A percentile compares a stretch with the other conserved stretches of the same genome.
phyloP scores from a whole-genome alignment of 352 stramenopile species.

The Phytophthora aleatoria region DNA sequence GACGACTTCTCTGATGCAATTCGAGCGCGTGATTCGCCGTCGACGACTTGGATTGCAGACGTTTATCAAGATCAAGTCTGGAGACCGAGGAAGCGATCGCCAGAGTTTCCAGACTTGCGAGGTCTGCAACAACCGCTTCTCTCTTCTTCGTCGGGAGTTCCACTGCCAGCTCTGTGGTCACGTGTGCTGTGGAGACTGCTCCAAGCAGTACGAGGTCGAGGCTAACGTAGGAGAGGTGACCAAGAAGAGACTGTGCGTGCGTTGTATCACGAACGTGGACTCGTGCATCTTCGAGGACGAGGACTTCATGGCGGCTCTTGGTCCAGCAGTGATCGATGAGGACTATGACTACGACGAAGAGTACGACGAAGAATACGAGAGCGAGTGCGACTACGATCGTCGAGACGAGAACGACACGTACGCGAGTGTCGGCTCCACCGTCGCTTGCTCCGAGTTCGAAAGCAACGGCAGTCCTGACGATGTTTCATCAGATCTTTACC shows the following conservation, averaged over 20 bases:
- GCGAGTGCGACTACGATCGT: conserved; percentile 23
- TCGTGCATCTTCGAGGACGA: conserved; percentile 64
- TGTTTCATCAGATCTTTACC: conserved; percentile 20
- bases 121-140: conserved; percentile 51
- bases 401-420: conserved; percentile 32
- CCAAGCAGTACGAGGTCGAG: conserved; percentile 60
- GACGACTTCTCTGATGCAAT: conserved; percentile 54
- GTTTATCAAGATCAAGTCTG: conserved; percentile 48
- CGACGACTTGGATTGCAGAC: conserved; percentile 71
- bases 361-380: conserved; percentile 20
- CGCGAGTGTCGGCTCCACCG: conserved; percentile 26
- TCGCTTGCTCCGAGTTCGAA: conserved; percentile 35
- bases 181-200: conserved; percentile 59
- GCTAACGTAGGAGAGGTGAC: conserved; percentile 42
- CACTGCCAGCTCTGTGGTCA: conserved; percentile 67
- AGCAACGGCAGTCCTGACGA: conserved; percentile 29
- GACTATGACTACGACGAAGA: conserved; percentile 19
- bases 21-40: conserved; percentile 74
- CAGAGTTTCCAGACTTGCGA: conserved; percentile 36
- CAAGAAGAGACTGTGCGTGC: conserved; percentile 60
- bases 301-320: conserved; percentile 53
- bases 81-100: conserved; percentile 8
- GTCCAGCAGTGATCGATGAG: conserved; percentile 44
- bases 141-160: conserved; percentile 52
- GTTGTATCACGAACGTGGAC: conserved; percentile 62